phyloP scores from a whole-genome alignment of 2,329 filamentous ascomycete genomes.

The Aureobasidium sp. region DNA sequence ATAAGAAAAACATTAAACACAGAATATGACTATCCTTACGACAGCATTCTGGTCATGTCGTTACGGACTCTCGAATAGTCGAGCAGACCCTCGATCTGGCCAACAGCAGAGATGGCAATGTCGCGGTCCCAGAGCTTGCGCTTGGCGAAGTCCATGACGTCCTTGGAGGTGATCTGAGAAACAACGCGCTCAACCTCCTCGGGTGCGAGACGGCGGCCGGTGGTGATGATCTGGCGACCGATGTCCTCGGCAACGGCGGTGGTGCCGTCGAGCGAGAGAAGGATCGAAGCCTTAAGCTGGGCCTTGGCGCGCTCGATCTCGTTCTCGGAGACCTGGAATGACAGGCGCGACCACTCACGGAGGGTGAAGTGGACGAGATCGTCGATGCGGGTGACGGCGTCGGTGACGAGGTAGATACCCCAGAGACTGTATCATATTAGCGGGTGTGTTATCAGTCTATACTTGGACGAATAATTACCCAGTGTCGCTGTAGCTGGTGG shows the following conservation, averaged over 20 bases:
- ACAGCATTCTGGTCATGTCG: slow-evolving; percentile 75
- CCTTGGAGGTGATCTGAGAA: slow-evolving; percentile 82
- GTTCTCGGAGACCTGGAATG: slow-evolving; percentile 74
- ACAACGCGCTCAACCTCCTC: slow-evolving; percentile 93
- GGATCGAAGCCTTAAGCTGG: slow-evolving; percentile 96
- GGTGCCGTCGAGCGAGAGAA: slow-evolving; percentile 93
- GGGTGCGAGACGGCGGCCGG: slow-evolving; percentile 81
- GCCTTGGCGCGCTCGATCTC: slow-evolving; percentile 98
- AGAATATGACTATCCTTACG: slow-evolving; percentile 21
- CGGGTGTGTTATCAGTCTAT: neutral
- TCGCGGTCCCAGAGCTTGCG: slow-evolving; percentile 97
- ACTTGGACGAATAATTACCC: slow-evolving; percentile 53
- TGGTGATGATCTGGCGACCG: slow-evolving; percentile 96
- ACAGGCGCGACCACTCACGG: slow-evolving; percentile 95
- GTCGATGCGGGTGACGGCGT: slow-evolving; percentile 78
- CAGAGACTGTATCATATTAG: slow-evolving; percentile 63
- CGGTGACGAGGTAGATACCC: slow-evolving; percentile 97
- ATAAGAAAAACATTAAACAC: slow-evolving; percentile 10
- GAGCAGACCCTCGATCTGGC: slow-evolving; percentile 75
- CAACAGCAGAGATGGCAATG: slow-evolving; percentile 85
- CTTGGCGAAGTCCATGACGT: slow-evolving; percentile 94
- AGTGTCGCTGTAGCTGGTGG: slow-evolving; percentile 98
- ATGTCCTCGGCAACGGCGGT: slow-evolving; percentile 97
- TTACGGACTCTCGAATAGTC: slow-evolving; percentile 72
- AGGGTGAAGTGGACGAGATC: slow-evolving; percentile 98